phyloP scores from a whole-genome alignment of 1,139 yeast genomes.

The Hyphopichia wangnamkhiaoensis region DNA sequence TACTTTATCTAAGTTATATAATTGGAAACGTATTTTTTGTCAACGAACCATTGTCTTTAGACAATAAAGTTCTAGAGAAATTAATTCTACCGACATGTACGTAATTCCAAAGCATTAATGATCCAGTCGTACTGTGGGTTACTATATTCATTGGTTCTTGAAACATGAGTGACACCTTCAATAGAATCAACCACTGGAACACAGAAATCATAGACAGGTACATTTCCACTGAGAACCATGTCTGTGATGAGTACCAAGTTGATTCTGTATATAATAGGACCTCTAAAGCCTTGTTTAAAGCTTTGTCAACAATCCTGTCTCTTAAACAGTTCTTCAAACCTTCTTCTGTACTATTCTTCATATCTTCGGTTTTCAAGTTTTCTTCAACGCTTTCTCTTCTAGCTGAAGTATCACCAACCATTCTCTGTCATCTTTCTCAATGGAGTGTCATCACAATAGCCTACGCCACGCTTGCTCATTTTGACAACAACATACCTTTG shows the following conservation, averaged over 20 bases:
- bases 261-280: slow-evolving; percentile 95
- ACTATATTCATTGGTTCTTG: slow-evolving; percentile 96
- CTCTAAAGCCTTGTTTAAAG: slow-evolving; percentile 93
- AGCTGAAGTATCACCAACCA: slow-evolving; percentile 86
- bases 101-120: slow-evolving; percentile 72
- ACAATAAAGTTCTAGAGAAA: slow-evolving; percentile 88
- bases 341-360: slow-evolving; percentile 89
- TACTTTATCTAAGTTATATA: neutral
- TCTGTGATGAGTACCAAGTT: slow-evolving; percentile 94
- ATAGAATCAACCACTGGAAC: slow-evolving; percentile 92
- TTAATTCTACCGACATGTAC: slow-evolving; percentile 95
- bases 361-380: slow-evolving; percentile 78
- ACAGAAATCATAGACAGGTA: slow-evolving; percentile 98
- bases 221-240: slow-evolving; percentile 91
- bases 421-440: slow-evolving; percentile 94
- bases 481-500: slow-evolving; percentile 84
- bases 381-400: slow-evolving; percentile 92
- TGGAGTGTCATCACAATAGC: slow-evolving; percentile 95
- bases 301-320: slow-evolving; percentile 91
- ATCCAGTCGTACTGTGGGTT: slow-evolving; percentile 98
- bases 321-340: slow-evolving; percentile 89
- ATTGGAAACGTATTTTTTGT: slow-evolving; percentile 76
- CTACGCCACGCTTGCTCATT: slow-evolving; percentile 91
- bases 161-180: slow-evolving; percentile 96
- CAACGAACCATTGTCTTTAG: slow-evolving; percentile 98